Conservation (phyloP, 225 moss, liverwort and hornwort species). For the Pleurozium schreberi region DNA sequence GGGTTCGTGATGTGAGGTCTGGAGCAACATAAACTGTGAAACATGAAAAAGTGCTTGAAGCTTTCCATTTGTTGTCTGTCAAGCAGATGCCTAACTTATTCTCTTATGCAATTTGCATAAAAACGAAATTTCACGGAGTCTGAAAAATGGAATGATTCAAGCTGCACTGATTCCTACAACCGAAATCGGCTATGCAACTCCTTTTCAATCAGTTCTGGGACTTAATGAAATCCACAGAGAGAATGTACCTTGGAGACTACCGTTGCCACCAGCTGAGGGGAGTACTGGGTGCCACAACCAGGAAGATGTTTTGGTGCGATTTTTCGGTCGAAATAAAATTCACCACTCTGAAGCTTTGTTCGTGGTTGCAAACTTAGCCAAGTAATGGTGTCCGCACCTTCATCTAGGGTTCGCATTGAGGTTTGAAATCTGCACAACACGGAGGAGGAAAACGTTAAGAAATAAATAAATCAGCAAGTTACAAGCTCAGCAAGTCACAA, state of each 20-base stretch:
- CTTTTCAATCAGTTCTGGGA: not conserved
- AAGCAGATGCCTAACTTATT: no score
- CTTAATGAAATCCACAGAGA: conserved; percentile 9
- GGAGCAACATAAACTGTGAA: not conserved
- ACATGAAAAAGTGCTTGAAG: not conserved
- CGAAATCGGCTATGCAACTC: no score
- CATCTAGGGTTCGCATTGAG: conserved; percentile 27
- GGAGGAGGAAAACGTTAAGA: no score
- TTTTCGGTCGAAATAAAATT: conserved; percentile 60
- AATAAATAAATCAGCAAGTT: no score
- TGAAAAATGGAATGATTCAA: not conserved
- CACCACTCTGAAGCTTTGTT: conserved; percentile 32
- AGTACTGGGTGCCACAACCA: no score
- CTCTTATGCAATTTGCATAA: not conserved
- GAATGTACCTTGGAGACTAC: conserved; percentile 24
- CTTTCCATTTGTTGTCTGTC: no score
- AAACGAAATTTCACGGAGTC: not conserved
- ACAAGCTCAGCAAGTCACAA: not conserved
- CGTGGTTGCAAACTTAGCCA: conserved; percentile 59
- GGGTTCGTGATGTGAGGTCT: not conserved
- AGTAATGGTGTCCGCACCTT: conserved; percentile 60
- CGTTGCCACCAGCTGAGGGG: not conserved
- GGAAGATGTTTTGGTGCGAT: no score
- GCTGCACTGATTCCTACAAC: not conserved
- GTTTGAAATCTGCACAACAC: conserved; percentile 13